Percentiles rank a stretch among this genome's conserved stretches.
phyloP scores from a whole-genome alignment of 2,329 filamentous ascomycete species.

The Didymella keratinophila region DNA sequence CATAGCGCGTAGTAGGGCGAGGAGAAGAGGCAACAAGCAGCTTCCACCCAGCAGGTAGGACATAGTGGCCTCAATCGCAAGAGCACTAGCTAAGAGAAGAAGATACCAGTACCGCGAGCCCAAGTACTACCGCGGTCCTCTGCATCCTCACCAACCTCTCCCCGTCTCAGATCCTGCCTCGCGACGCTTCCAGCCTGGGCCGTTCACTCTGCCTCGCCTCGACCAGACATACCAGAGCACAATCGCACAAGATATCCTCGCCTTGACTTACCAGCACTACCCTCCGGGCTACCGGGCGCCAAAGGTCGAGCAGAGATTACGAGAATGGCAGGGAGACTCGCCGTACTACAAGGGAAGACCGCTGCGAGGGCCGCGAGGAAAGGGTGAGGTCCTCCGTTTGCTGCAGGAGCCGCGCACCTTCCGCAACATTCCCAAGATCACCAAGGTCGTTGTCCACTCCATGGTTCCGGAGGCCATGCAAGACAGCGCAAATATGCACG shows the following conservation, averaged over 20 bases:
- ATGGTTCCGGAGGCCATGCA: conserved; percentile 72
- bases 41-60: conserved; percentile 63
- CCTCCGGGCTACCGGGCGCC: conserved; percentile 75
- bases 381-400: conserved; percentile 71
- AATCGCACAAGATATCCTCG: conserved; percentile 85
- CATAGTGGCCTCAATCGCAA: not conserved
- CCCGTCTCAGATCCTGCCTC: conserved; percentile 84
- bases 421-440: conserved; percentile 83
- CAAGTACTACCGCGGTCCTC: conserved; percentile 91
- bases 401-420: conserved; percentile 75
- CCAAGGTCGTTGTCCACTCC: conserved; percentile 80
- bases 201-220: conserved; percentile 86
- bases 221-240: conserved; percentile 91
- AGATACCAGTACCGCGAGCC: conserved; percentile 96
- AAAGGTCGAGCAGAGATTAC: conserved; percentile 70
- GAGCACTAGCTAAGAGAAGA: conserved; percentile 8
- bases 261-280: conserved; percentile 84
- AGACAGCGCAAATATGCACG: conserved; percentile 78
- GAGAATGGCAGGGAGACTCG: conserved; percentile 87
- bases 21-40: conserved; percentile 53
- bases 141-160: conserved; percentile 93
- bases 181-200: conserved; percentile 86
- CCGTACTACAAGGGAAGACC: conserved; percentile 95
- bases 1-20: conserved; percentile 53
- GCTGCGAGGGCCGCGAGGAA: conserved; percentile 82